Evolutionary conservation across 1,284 basidiomycete genomes (phyloP), one percentile per base, ranked within the genome.

Genomic region (Heterobasidion occidentale): DNA sequence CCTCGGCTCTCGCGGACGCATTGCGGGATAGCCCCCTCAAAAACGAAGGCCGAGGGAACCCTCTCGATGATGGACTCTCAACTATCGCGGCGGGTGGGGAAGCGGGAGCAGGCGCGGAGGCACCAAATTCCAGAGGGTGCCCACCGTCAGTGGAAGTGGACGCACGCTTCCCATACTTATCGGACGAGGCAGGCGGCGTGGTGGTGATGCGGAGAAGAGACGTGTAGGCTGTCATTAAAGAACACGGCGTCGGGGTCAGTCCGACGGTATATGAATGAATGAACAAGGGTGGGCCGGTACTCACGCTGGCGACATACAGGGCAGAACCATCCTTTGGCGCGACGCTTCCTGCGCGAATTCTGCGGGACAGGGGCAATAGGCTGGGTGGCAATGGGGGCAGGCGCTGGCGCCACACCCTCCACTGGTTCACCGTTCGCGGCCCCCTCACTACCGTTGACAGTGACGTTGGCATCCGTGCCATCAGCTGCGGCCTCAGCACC

Each of bases 271-370:
- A 48, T 14, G 57, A 57, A 49, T 20, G 55, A 14, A 56, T 51
- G 33, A 17, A 27, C 27, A 6, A 27, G 27, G 27, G 27, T 27
- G 4, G 27, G 48, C 52, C 59, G 57, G 54, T 14, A 76, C 86
- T 70, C 62, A 88, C 86, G 91, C 77, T 94, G 92, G 64, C 92
- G 80, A 68, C 92, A 94, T 52, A 95, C 90, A 35, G 92, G 92
- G 68, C 92, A 95, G 79, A 90, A 92, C 92, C 92, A 95, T 14
- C 92, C 92, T 71, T 95, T 95, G 1, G 91, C 88, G 73, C 91
- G 94, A 63, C 92, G 79, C 77, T 92, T 94, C 67, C 92, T 77
- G 56, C 91, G 70, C 1, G 80, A 70, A 52, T 76, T 70, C 17
- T 72, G 61, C 9, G 70, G 68, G 1, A 61, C 60, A 9, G 53